These are phyloP conservation scores for Termitomyces titanicus DNA, from an alignment of 768 basidiomycete genomes.

Conservation along the genomic window DNA sequence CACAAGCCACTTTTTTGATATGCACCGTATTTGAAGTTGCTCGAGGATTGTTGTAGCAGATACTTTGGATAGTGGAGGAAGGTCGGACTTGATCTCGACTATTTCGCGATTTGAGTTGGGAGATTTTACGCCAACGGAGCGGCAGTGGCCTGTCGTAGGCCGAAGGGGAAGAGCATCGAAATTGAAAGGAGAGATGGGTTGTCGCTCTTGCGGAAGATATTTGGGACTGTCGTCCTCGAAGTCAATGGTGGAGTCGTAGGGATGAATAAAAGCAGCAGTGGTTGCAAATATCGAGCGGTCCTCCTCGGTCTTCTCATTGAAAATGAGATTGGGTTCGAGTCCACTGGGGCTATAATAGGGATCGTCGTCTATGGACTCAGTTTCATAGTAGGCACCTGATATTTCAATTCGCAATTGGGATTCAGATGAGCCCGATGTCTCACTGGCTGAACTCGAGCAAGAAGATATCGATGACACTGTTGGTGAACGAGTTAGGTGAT, in stretches of 20 bases:
- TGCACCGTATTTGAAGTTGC: constrained; percentile 41
- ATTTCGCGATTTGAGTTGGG: constrained; percentile 8
- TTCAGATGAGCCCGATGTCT: constrained; percentile 18
- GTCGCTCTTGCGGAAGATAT: constrained; percentile 32
- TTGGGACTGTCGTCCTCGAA: constrained; percentile 26
- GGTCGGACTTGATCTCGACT: constrained; percentile 18
- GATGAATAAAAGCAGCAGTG: constrained; percentile 49
- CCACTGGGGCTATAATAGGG: constrained; percentile 26
- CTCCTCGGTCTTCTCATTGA: constrained; percentile 12
- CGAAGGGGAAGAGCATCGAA: constrained; percentile 47
- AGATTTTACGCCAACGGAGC: neutral
- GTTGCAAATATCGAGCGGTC: constrained; percentile 23
- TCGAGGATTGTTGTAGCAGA: constrained; percentile 31
- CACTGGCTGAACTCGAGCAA: constrained; percentile 21
- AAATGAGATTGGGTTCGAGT: constrained; percentile 15
- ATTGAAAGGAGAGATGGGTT: constrained; percentile 41
- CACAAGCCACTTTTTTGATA: constrained; percentile 33
- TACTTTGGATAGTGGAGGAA: constrained; percentile 16
- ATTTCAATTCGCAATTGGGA: constrained; percentile 33
- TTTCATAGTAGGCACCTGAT: constrained; percentile 38
- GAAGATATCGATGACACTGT: constrained; percentile 13
- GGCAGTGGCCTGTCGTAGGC: neutral
- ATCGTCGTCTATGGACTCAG: constrained; percentile 29
- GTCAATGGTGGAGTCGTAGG: constrained; percentile 31
- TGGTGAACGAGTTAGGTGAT: constrained; percentile 18